Conservation (phyloP, 176 grass and related monocot species). For the Hsuehochloa calcarea region DNA sequence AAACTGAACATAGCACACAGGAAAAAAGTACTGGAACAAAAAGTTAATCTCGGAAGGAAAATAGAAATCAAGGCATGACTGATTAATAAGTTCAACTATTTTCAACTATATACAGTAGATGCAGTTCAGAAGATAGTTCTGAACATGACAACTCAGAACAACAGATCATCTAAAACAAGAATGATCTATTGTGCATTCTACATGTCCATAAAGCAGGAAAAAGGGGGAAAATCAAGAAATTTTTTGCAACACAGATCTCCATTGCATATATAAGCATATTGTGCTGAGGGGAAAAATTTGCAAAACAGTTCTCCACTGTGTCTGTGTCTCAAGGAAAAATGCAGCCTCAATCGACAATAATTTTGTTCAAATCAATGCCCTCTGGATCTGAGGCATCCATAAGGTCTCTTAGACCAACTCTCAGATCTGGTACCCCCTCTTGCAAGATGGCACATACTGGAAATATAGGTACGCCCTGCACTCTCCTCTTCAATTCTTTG, state of each 20-base stretch:
- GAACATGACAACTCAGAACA: too few species aligned
- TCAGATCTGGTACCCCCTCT: constrained; percentile 71
- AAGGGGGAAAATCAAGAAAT: not conserved
- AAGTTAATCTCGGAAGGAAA: too few species aligned
- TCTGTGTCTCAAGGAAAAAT: not conserved
- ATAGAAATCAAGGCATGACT: too few species aligned
- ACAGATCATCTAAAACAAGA: too few species aligned
- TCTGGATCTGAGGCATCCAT: constrained; percentile 56
- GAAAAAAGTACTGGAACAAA: too few species aligned
- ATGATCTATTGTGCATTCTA: not conserved
- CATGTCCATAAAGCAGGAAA: not conserved
- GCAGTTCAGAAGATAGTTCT: too few species aligned
- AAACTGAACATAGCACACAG: too few species aligned
- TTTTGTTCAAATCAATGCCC: constrained; percentile 51
- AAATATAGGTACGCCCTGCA: constrained; percentile 63
- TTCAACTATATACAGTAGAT: too few species aligned
- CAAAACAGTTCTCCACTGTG: not conserved
- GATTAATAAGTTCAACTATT: too few species aligned
- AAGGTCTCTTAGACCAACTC: constrained; percentile 60
- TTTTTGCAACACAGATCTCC: not conserved
- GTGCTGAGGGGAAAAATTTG: not conserved
- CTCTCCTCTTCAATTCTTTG: constrained; percentile 61
- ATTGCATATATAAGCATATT: not conserved
- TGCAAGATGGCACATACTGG: constrained; percentile 75
- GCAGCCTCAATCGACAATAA: constrained; percentile 25